Conservation (phyloP, 768 basidiomycete genomes). For the Scleroderma bovista region DNA sequence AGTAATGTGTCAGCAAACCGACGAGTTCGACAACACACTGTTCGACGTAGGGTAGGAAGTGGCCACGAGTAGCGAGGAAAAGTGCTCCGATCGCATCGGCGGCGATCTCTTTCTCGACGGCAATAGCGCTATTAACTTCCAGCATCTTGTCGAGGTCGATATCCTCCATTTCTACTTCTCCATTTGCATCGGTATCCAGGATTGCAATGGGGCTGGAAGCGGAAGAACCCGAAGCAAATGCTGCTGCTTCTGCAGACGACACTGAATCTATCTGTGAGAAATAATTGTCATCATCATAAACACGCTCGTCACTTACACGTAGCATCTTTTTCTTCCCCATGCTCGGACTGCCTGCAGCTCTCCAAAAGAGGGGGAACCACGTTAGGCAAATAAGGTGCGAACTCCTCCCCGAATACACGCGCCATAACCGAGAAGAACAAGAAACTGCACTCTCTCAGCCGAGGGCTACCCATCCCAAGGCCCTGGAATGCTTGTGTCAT, state of each 20-base stretch:
- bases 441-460: slow-evolving; percentile 93
- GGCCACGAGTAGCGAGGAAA: slow-evolving; percentile 72
- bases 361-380: slow-evolving; percentile 82
- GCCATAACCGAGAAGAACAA: slow-evolving; percentile 99
- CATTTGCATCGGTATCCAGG: slow-evolving; percentile 49
- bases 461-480: slow-evolving; percentile 77
- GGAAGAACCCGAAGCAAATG: slow-evolving; percentile 70
- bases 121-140: slow-evolving; percentile 92
- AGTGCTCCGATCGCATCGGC: slow-evolving; percentile 92
- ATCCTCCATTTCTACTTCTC: slow-evolving; percentile 68
- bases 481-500: slow-evolving; percentile 95
- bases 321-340: slow-evolving; percentile 48
- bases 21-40: slow-evolving; percentile 73
- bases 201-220: slow-evolving; percentile 65
- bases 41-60: slow-evolving; percentile 93
- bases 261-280: neutral
- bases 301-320: slow-evolving; percentile 35
- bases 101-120: slow-evolving; percentile 98
- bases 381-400: slow-evolving; percentile 77
- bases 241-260: slow-evolving; percentile 48
- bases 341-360: slow-evolving; percentile 80
- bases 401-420: slow-evolving; percentile 93
- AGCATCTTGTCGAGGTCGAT: slow-evolving; percentile 82
- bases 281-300: neutral
- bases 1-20: slow-evolving; percentile 81